These are phyloP conservation scores for Nepenthes alata DNA, from an alignment of 179 eudicot genomes.

Conservation along the genomic window DNA sequence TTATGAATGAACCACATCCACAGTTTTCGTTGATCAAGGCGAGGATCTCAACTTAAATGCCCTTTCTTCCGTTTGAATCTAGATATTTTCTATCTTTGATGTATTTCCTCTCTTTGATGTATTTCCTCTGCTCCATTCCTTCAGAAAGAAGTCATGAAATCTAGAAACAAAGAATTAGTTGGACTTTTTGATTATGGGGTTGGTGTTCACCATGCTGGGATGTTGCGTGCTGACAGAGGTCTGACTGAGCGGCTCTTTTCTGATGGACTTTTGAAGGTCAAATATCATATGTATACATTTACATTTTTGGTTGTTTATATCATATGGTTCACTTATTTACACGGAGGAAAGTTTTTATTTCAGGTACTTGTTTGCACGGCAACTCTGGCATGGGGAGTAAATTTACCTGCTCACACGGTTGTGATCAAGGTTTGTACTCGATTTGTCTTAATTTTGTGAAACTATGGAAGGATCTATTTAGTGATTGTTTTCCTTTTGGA, in stretches of 20 bases:
- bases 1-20: slow-evolving; percentile 64
- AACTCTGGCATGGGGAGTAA: slow-evolving; percentile 99
- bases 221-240: slow-evolving; percentile 93
- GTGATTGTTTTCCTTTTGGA: not conserved
- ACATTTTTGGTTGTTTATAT: slow-evolving; percentile 1
- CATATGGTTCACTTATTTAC: not conserved
- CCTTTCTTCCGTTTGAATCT: not conserved
- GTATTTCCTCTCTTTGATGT: slow-evolving; percentile 6
- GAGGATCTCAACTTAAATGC: slow-evolving; percentile 15
- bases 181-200: slow-evolving; percentile 77
- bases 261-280: slow-evolving; percentile 70
- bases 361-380: slow-evolving; percentile 99
- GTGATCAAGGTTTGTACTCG: slow-evolving; percentile 74
- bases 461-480: not conserved
- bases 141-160: slow-evolving; percentile 81
- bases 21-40: slow-evolving; percentile 67
- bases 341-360: slow-evolving; percentile 5
- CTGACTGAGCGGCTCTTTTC: slow-evolving; percentile 94
- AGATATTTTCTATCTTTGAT: slow-evolving; percentile 2
- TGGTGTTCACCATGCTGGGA: slow-evolving; percentile 99
- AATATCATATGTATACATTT: not conserved
- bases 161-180: slow-evolving; percentile 85
- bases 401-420: slow-evolving; percentile 98
- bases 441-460: not conserved
- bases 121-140: slow-evolving; percentile 6